phyloP scores from a whole-genome alignment of 306 rosid species.

The Glycine soja region DNA sequence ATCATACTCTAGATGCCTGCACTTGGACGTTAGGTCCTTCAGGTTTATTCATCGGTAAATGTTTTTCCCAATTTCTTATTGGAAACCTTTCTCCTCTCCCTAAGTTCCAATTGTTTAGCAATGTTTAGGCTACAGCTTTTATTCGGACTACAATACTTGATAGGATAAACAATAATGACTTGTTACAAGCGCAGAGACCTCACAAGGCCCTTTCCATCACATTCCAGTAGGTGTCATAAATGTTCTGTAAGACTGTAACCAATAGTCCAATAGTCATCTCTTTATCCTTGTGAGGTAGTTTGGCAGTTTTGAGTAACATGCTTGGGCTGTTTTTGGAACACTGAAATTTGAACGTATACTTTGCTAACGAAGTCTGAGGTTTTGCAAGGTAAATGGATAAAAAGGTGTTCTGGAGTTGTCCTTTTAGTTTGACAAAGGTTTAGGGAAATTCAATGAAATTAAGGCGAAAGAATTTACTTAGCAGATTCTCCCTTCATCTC shows the following conservation, averaged over 20 bases:
- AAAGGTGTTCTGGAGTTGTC: too few species aligned
- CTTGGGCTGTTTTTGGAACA: neutral
- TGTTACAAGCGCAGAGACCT: neutral
- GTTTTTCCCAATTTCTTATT: neutral
- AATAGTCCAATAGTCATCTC: neutral
- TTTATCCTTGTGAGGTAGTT: neutral
- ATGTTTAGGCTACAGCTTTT: neutral
- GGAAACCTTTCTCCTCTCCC: neutral
- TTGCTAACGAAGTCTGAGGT: neutral
- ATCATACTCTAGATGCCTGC: neutral
- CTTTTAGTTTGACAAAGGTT: too few species aligned
- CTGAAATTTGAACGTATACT: neutral
- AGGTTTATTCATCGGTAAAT: neutral
- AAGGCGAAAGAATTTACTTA: too few species aligned
- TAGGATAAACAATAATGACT: slow-evolving; percentile 3
- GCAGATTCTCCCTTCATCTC: too few species aligned
- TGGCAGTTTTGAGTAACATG: neutral
- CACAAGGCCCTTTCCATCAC: slow-evolving; percentile 12
- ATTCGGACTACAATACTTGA: neutral
- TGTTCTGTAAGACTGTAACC: neutral
- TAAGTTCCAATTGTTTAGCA: neutral
- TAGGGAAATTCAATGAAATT: too few species aligned
- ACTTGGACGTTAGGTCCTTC: neutral
- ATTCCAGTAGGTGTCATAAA: neutral
- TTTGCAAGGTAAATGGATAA: too few species aligned